Evolutionary conservation across 371 early-diverging fungal species (phyloP).

Genomic region (Rhizopus arrhizus): DNA sequence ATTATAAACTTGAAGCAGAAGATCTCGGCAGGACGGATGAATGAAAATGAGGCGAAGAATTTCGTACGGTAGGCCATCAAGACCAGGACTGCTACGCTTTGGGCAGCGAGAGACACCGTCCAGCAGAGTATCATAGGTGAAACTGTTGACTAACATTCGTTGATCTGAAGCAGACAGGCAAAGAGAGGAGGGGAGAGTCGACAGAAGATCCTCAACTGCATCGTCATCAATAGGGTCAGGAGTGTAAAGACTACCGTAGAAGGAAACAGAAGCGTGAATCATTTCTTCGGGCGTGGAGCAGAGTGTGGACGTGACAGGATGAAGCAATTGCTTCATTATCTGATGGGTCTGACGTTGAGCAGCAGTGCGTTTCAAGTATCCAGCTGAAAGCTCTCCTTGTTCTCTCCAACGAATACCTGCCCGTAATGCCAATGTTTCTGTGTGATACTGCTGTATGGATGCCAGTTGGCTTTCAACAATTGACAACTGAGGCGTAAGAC

Average conservation of each 20-base stretch:
- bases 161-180: neutral
- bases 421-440: too few relatives aligned
- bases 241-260: slow-evolving; percentile 10
- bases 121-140: neutral
- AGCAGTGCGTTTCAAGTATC: too few relatives aligned
- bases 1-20: slow-evolving; percentile 2
- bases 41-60: slow-evolving; percentile 11
- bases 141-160: too few relatives aligned
- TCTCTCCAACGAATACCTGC: too few relatives aligned
- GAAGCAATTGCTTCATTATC: too few relatives aligned
- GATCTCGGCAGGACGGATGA: neutral
- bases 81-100: slow-evolving; percentile 21
- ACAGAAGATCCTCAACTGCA: neutral
- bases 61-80: slow-evolving; percentile 34
- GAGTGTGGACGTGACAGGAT: too few relatives aligned
- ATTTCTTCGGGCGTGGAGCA: too few relatives aligned
- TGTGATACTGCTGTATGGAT: too few relatives aligned
- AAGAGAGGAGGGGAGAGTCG: neutral
- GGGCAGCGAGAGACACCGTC: slow-evolving; percentile 9
- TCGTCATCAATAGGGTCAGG: slow-evolving; percentile 1
- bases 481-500: too few relatives aligned
- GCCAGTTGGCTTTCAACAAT: too few relatives aligned
- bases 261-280: neutral
- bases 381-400: too few relatives aligned
- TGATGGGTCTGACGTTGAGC: too few relatives aligned